phyloP scores from a whole-genome alignment of 1,284 basidiomycete species.

The Quambalaria eucalypti region DNA sequence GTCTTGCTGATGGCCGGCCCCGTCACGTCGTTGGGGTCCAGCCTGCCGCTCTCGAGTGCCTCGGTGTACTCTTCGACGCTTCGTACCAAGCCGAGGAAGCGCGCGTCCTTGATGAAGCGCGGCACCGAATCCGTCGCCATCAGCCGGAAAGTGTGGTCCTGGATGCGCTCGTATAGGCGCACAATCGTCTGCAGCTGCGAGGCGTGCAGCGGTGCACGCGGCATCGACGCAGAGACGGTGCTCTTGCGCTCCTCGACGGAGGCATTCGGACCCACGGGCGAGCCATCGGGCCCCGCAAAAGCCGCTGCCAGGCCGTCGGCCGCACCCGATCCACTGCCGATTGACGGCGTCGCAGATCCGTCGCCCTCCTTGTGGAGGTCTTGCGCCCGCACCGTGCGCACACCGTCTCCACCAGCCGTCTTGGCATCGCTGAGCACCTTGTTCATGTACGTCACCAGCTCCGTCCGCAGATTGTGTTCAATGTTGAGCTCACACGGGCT shows the following conservation, averaged over 20 bases:
- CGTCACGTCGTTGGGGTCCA: slow-evolving; percentile 26
- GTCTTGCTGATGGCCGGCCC: slow-evolving; percentile 28
- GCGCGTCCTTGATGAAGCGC: slow-evolving; percentile 37
- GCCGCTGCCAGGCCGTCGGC: not conserved
- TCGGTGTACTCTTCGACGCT: slow-evolving; percentile 43
- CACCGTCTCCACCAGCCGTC: slow-evolving; percentile 9
- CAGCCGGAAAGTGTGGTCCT: slow-evolving; percentile 87
- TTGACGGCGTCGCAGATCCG: not conserved
- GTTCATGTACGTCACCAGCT: slow-evolving; percentile 83
- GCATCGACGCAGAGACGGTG: slow-evolving; percentile 17
- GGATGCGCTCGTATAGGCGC: slow-evolving; percentile 85
- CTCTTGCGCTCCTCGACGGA: slow-evolving; percentile 56
- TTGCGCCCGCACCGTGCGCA: slow-evolving; percentile 4
- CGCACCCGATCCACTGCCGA: not conserved
- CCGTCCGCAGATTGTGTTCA: slow-evolving; percentile 87
- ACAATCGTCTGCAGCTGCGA: slow-evolving; percentile 88
- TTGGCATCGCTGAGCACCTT: slow-evolving; percentile 46
- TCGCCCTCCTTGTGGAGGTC: not conserved
- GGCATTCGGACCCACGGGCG: not conserved
- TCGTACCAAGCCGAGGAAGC: slow-evolving; percentile 32
- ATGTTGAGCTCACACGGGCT: slow-evolving; percentile 95
- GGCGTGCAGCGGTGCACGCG: slow-evolving; percentile 30
- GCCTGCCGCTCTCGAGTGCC: slow-evolving; percentile 31
- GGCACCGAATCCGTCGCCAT: slow-evolving; percentile 98
- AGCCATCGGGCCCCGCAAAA: not conserved